These are phyloP conservation scores for Ophiostoma pallidulum DNA, from an alignment of 2,329 filamentous ascomycete species.

Conservation along the genomic window DNA sequence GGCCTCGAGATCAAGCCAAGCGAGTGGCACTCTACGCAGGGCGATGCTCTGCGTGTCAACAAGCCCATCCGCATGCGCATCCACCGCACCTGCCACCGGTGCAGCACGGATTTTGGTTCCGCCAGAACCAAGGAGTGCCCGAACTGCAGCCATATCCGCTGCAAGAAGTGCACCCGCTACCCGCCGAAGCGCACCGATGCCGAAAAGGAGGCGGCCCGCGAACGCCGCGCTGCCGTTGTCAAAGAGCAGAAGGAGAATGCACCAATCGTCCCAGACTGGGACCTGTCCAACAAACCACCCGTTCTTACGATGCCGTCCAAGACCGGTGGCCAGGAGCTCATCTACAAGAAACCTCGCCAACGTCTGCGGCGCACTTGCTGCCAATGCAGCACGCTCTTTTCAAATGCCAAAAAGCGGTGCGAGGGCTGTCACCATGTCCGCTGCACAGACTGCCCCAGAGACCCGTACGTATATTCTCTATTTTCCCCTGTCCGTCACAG, in stretches of 20 bases:
- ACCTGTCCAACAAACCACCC: conserved; percentile 34
- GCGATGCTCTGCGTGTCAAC: conserved; percentile 54
- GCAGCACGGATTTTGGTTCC: conserved; percentile 62
- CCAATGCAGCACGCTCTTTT: conserved; percentile 57
- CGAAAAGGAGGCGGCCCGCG: conserved; percentile 43
- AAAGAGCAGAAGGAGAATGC: conserved; percentile 50
- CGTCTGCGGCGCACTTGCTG: conserved; percentile 69
- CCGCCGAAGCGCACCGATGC: conserved; percentile 56
- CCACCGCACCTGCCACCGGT: conserved; percentile 72
- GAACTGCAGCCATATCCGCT: conserved; percentile 70
- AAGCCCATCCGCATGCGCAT: conserved; percentile 72
- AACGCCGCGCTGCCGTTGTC: conserved; percentile 38
- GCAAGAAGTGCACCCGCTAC: conserved; percentile 68
- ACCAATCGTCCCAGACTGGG: conserved; percentile 42
- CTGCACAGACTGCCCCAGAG: conserved; percentile 71
- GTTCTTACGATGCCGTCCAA: conserved; percentile 55
- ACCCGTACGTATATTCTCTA: conserved; percentile 51
- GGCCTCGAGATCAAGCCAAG: conserved; percentile 46
- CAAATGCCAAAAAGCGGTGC: conserved; percentile 51
- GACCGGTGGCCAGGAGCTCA: conserved; percentile 58
- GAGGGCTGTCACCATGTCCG: conserved; percentile 59
- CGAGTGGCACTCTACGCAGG: conserved; percentile 43
- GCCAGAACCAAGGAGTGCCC: conserved; percentile 67
- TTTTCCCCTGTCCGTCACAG: not conserved
- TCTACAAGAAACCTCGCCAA: conserved; percentile 63